Evolutionary conservation across 768 basidiomycete species (phyloP).

Genomic region (Lactarius sp.): DNA sequence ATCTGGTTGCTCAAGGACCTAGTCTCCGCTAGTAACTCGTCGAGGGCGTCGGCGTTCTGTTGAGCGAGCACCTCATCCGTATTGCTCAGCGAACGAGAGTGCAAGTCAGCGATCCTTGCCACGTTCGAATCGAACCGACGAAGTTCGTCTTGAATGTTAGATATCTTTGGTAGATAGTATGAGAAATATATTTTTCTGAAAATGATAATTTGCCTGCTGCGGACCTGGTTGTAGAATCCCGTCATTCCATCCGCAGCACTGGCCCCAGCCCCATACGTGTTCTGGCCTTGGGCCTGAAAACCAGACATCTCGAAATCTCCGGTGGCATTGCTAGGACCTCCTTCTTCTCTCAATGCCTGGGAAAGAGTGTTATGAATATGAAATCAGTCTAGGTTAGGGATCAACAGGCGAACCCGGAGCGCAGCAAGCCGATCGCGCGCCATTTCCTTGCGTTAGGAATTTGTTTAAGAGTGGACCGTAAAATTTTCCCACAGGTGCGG

Average conservation of each 20-base stretch:
- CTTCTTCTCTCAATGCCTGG: conserved; percentile 34
- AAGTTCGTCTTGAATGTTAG: conserved; percentile 67
- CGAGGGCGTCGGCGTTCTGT: conserved; percentile 56
- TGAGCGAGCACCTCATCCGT: conserved; percentile 65
- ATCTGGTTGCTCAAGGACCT: conserved; percentile 62
- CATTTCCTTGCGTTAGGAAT: conserved; percentile 5
- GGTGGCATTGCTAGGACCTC: conserved; percentile 22
- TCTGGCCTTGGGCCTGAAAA: conserved; percentile 24
- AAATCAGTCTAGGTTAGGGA: neutral
- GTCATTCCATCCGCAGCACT: conserved; percentile 30
- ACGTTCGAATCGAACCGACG: conserved; percentile 67
- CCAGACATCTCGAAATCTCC: conserved; percentile 33
- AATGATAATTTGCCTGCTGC: conserved; percentile 3
- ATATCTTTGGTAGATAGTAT: conserved; percentile 47
- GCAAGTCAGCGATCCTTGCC: conserved; percentile 60
- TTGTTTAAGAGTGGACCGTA: neutral
- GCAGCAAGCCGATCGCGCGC: conserved; percentile 28
- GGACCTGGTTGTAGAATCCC: conserved; percentile 33
- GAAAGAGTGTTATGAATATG: conserved; percentile 1
- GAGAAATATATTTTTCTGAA: neutral
- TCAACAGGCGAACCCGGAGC: conserved; percentile 23
- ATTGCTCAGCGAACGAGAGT: conserved; percentile 70
- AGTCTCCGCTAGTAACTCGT: conserved; percentile 67
- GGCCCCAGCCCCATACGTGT: conserved; percentile 26
- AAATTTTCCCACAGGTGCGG: conserved; percentile 6